Evolutionary conservation across 1,284 basidiomycete genomes (phyloP), one percentile per base, ranked within the genome.

Genomic region (Cryptococcus wingfieldii): DNA sequence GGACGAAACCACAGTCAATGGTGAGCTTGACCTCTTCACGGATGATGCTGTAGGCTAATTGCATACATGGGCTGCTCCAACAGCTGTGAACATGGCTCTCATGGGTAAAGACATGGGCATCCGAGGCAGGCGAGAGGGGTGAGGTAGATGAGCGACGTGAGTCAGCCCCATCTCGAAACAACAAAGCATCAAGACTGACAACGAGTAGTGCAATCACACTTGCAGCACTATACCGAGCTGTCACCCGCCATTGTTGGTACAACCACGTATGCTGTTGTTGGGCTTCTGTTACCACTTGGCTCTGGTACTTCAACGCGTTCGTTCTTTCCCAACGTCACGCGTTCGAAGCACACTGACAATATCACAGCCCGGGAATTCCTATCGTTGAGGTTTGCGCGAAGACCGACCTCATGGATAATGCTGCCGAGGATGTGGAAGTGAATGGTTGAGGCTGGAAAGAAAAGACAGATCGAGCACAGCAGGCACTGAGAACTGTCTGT

Each of bases 381-480:
- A 88, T 98, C 59, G 82, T 93, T 34, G 86, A 98, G 16, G 87
- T 88, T 10, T 95, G 93, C 75, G 90, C 92, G 19, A 19, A 92
- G 74, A 89, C 90, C 3, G 90, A 93, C 73, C 76, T 89, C 59
- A 92, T 93, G 61, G 89, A 92, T 71, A 83, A 87, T 47, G 83
- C 83, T 9, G 83, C 82, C 56, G 89, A 92, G 63, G 82, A 74
- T 48, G 51, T 74, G 19, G 72, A 75, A 9, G 72, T 86, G 64
- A 84, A 84, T 34, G 81, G 80, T 25, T 83, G 84, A 12, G 87
- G 88, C 67, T 94, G 91, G 87, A 95, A 98, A 74, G 95, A 98
- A 73, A 83, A 89, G 64, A 94, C 93, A 48, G 95, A 98, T 74
- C 89, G 89, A 51, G 83, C 97, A 18, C 95, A 98, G 85, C 95